Percentiles rank a stretch among this genome's conserved stretches.
Conservation (phyloP, 257 asterid genomes). For the Orobanche coerulescens region DNA sequence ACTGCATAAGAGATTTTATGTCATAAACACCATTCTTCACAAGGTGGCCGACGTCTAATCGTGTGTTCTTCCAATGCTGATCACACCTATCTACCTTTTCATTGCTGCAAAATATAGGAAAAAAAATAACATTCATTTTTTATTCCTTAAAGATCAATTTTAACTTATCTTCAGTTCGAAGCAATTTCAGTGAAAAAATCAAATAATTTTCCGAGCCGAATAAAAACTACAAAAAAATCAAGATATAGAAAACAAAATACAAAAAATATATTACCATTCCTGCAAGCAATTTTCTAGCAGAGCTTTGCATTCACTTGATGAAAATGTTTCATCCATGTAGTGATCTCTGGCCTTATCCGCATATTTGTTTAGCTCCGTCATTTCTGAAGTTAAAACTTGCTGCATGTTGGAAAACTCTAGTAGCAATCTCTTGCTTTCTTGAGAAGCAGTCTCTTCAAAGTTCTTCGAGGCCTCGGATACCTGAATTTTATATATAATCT, state of each 20-base stretch:
- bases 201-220: background rate
- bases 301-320: slow-evolving; percentile 37
- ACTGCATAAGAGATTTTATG: slow-evolving; percentile 38
- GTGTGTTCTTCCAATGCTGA: slow-evolving; percentile 45
- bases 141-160: background rate
- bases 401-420: slow-evolving; percentile 47
- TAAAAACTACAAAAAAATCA: background rate
- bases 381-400: slow-evolving; percentile 44
- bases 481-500: slow-evolving; percentile 28
- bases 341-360: slow-evolving; percentile 41
- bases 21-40: slow-evolving; percentile 32
- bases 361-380: slow-evolving; percentile 39
- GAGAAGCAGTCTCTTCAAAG: slow-evolving; percentile 40
- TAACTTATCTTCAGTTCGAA: background rate
- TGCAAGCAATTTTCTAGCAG: slow-evolving; percentile 50
- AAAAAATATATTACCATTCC: slow-evolving; percentile 42
- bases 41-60: slow-evolving; percentile 28
- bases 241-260: slow-evolving; percentile 1
- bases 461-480: slow-evolving; percentile 56
- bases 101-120: slow-evolving; percentile 29
- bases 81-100: slow-evolving; percentile 39
- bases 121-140: background rate
- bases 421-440: slow-evolving; percentile 47
- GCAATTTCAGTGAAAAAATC: background rate
- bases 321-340: slow-evolving; percentile 45